These are phyloP conservation scores for Colletotrichum gigasporum DNA, from an alignment of 2,329 filamentous ascomycete genomes.

Conservation along the genomic window DNA sequence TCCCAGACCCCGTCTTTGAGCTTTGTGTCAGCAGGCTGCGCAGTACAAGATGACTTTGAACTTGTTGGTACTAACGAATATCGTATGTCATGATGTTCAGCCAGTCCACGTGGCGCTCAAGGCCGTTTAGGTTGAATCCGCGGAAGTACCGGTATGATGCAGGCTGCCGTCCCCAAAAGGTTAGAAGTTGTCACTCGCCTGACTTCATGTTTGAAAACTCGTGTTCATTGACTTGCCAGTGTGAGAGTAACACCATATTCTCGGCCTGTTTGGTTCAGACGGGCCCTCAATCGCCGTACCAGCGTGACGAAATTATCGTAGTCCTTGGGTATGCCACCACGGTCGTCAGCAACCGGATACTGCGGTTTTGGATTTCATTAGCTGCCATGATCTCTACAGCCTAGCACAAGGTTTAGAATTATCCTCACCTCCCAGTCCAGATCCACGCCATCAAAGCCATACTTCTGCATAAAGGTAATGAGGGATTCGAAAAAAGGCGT, in stretches of 20 bases:
- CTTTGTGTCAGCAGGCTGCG: background rate
- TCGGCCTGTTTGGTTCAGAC: background rate
- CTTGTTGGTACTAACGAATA: constrained; percentile 33
- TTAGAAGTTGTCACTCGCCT: no score
- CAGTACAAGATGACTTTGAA: no score
- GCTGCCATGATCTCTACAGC: background rate
- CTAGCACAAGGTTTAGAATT: constrained; percentile 34
- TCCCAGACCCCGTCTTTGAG: constrained; percentile 36
- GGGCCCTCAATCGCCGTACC: background rate
- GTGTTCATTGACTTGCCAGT: no score
- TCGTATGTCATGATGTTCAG: constrained; percentile 59
- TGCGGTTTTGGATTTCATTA: constrained; percentile 1
- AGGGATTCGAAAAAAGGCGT: constrained; percentile 48
- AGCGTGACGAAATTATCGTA: constrained; percentile 41
- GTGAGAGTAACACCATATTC: constrained; percentile 32
- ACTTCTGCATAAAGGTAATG: constrained; percentile 48
- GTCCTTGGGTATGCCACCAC: constrained; percentile 47
- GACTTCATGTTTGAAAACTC: no score
- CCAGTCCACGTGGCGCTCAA: constrained; percentile 43
- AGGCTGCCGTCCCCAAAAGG: no score
- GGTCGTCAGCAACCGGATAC: constrained; percentile 44
- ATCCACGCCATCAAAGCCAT: constrained; percentile 55
- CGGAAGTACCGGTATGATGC: constrained; percentile 40
- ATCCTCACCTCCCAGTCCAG: constrained; percentile 52
- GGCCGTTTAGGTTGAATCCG: constrained; percentile 35